Percentiles rank a stretch among this genome's conserved stretches.
Evolutionary conservation across 2,329 filamentous ascomycete genomes (phyloP).

Genomic region (Didymella lethalis): DNA sequence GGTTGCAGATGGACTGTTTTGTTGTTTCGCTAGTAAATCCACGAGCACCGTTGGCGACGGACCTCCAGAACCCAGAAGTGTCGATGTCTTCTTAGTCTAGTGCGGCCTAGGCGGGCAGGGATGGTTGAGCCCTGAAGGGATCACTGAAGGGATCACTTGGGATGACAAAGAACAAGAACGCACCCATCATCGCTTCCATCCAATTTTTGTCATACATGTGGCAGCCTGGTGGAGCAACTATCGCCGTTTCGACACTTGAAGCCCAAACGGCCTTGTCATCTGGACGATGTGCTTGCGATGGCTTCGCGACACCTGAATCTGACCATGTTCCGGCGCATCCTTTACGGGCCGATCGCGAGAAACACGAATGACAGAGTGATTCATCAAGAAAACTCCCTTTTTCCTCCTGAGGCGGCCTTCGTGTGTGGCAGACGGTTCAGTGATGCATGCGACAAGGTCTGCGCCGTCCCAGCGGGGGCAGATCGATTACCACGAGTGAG

Average conservation of each 20-base stretch:
- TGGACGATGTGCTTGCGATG: constrained; percentile 3
- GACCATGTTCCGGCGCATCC: constrained; percentile 13
- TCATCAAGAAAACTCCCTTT: constrained; percentile 1
- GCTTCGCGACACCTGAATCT: constrained; percentile 8
- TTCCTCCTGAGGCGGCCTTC: constrained; percentile 7
- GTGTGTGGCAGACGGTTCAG: constrained; percentile 14
- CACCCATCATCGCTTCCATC: constrained; percentile 12
- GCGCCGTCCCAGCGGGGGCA: constrained; percentile 19
- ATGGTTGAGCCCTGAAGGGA: constrained; percentile 17
- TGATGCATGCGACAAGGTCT: constrained; percentile 20
- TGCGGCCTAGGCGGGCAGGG: constrained; percentile 20
- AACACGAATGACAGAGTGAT: neutral
- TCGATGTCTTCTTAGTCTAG: constrained; percentile 20
- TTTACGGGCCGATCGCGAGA: constrained; percentile 15
- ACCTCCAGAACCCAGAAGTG: constrained; percentile 16
- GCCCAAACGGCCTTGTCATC: neutral
- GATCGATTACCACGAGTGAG: constrained; percentile 19
- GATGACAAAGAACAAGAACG: constrained; percentile 19
- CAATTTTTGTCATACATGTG: constrained; percentile 5
- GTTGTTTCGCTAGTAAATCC: constrained; percentile 14
- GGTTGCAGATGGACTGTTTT: constrained; percentile 12
- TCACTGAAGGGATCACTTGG: constrained; percentile 18
- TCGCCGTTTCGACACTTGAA: neutral
- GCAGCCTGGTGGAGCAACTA: constrained; percentile 2
- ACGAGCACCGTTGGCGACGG: constrained; percentile 20